A percentile compares a stretch with the other conserved stretches of the same genome.
Conservation (phyloP, 2,329 filamentous ascomycete genomes). For the Verticillium alfalfae region DNA sequence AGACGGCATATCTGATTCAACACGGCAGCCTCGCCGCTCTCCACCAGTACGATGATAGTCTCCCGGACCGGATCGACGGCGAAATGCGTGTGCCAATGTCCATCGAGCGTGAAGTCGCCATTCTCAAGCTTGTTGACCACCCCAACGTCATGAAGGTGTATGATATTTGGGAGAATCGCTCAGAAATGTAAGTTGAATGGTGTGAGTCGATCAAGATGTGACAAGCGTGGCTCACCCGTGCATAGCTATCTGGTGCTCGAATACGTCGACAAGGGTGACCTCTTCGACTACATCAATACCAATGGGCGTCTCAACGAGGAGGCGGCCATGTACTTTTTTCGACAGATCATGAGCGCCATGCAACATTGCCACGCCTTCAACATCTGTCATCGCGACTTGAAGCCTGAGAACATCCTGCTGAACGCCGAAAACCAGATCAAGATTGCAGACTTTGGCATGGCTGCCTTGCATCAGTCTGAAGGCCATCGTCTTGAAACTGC, state of each 20-base stretch:
- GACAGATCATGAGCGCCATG: conserved; percentile 87
- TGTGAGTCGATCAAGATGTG: too few relatives aligned
- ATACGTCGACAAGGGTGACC: conserved; percentile 72
- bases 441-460: conserved; percentile 97
- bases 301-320: conserved; percentile 72
- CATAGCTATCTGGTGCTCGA: conserved; percentile 88
- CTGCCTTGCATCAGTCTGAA: conserved; percentile 76
- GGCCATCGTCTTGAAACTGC: conserved; percentile 79
- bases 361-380: conserved; percentile 91
- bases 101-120: conserved; percentile 90
- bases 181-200: conserved; percentile 69
- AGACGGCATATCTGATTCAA: conserved; percentile 71
- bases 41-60: conserved; percentile 63
- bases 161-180: conserved; percentile 96
- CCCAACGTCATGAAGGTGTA: conserved; percentile 90
- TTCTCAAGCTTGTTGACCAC: conserved; percentile 94
- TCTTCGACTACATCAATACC: conserved; percentile 80
- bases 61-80: conserved; percentile 50
- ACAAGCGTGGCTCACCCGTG: conserved; percentile 15
- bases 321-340: conserved; percentile 77
- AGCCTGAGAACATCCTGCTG: conserved; percentile 93
- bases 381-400: conserved; percentile 93
- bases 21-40: conserved; percentile 81
- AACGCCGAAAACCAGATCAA: conserved; percentile 75
- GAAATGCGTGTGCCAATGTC: conserved; percentile 75